Conservation (phyloP, 176 grass and related monocot genomes). For the Tuctoria greenei region DNA sequence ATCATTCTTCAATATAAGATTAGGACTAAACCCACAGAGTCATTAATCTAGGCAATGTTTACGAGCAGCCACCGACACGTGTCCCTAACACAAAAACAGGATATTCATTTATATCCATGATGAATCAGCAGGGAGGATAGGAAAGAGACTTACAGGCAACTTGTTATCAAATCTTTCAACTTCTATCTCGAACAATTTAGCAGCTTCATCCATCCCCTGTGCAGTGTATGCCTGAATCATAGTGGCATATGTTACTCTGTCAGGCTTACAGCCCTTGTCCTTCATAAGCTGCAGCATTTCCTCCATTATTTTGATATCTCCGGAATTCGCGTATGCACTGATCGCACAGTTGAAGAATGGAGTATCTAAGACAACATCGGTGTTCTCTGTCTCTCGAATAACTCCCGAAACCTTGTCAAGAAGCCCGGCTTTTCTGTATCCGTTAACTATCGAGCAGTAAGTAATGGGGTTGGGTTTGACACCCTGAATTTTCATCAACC, state of each 20-base stretch:
- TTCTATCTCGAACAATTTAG: slow-evolving; percentile 50
- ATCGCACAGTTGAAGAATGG: slow-evolving; percentile 91
- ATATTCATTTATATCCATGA: background rate
- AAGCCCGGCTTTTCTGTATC: slow-evolving; percentile 67
- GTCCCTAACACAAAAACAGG: slow-evolving; percentile 31
- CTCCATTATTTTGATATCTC: slow-evolving; percentile 84
- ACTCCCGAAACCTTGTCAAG: slow-evolving; percentile 68
- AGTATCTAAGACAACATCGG: slow-evolving; percentile 69
- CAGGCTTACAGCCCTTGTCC: slow-evolving; percentile 79
- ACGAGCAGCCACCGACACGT: slow-evolving; percentile 8
- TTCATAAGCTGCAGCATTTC: slow-evolving; percentile 81
- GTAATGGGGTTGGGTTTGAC: slow-evolving; percentile 74
- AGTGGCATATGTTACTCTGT: slow-evolving; percentile 61
- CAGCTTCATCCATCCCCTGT: slow-evolving; percentile 61
- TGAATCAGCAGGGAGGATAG: background rate
- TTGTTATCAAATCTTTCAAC: slow-evolving; percentile 35
- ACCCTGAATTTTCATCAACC: slow-evolving; percentile 81
- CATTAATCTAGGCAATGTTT: background rate
- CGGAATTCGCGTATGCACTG: slow-evolving; percentile 61
- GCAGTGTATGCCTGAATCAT: slow-evolving; percentile 69
- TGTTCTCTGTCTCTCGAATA: slow-evolving; percentile 79
- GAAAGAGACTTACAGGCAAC: slow-evolving; percentile 40
- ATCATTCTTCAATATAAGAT: background rate
- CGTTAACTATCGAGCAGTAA: slow-evolving; percentile 80
- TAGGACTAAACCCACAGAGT: background rate